A percentile compares a stretch with the other conserved stretches of the same genome.
Evolutionary conservation across 345 rosid genomes (phyloP).

Genomic region (Clausena lansium): DNA sequence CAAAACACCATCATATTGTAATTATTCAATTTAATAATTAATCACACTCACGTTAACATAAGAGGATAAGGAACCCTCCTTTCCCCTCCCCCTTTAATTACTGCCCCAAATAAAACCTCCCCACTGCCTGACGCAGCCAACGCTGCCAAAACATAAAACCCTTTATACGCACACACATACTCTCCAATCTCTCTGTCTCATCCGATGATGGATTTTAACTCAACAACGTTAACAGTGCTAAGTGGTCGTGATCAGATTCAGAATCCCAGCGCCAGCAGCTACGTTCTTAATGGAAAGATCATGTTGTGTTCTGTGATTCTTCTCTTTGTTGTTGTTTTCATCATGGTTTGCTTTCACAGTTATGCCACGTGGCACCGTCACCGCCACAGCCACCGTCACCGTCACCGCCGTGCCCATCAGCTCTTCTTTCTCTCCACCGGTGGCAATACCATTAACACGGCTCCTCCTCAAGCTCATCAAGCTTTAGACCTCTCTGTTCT

Average conservation of each 20-base stretch:
- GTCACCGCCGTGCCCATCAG: constrained; percentile 42
- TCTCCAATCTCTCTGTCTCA: not conserved
- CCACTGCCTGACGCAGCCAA: no score
- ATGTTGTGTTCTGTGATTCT: constrained; percentile 50
- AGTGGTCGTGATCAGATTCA: not conserved
- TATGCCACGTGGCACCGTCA: constrained; percentile 50
- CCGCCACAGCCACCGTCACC: constrained; percentile 43
- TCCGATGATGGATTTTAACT: not conserved
- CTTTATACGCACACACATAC: no score
- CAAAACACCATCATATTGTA: no score
- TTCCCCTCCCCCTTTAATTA: not conserved
- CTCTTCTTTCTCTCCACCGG: constrained; percentile 31
- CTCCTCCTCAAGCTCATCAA: constrained; percentile 12
- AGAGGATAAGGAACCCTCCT: constrained; percentile 25
- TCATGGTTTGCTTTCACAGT: constrained; percentile 56
- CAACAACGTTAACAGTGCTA: not conserved
- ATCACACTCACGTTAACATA: no score
- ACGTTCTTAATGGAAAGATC: constrained; percentile 53
- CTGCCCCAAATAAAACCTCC: no score
- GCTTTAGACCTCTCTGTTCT: constrained; percentile 53
- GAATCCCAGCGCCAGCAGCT: constrained; percentile 18
- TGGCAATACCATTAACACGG: constrained; percentile 3
- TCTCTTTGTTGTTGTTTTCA: constrained; percentile 46
- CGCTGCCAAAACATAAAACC: no score
- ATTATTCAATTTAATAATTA: no score